These are phyloP conservation scores for Globisporangium echinulatum DNA, from an alignment of 352 stramenopile species.

Conservation along the genomic window DNA sequence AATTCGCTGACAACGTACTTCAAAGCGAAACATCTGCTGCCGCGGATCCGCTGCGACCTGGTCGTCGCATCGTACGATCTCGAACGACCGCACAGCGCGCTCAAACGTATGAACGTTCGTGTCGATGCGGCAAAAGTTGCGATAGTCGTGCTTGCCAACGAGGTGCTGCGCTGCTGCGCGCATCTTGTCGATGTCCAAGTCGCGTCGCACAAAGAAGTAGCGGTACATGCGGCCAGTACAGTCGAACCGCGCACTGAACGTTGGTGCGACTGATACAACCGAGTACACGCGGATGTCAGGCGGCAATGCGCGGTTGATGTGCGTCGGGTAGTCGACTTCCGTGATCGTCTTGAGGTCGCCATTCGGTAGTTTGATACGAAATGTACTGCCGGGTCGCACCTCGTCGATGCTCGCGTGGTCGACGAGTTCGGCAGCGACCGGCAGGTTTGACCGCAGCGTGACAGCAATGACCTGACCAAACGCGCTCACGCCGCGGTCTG, in stretches of 20 bases:
- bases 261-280: slow-evolving; percentile 60
- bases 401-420: slow-evolving; percentile 62
- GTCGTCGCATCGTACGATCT: slow-evolving; percentile 71
- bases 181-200: slow-evolving; percentile 85
- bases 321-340: slow-evolving; percentile 95
- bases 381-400: slow-evolving; percentile 48
- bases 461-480: slow-evolving; percentile 78
- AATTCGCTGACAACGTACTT: slow-evolving; percentile 23
- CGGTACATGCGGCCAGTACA: slow-evolving; percentile 92
- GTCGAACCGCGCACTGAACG: slow-evolving; percentile 96
- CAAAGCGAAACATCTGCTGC: slow-evolving; percentile 67
- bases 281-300: slow-evolving; percentile 79
- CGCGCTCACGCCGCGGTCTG: slow-evolving; percentile 93
- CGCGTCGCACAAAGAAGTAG: slow-evolving; percentile 93
- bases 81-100: slow-evolving; percentile 70
- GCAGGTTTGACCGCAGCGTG: slow-evolving; percentile 71
- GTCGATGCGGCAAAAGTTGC: slow-evolving; percentile 99
- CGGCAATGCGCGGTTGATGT: slow-evolving; percentile 96
- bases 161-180: slow-evolving; percentile 76
- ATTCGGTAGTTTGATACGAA: slow-evolving; percentile 48
- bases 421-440: slow-evolving; percentile 51
- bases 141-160: slow-evolving; percentile 96
- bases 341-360: slow-evolving; percentile 65
- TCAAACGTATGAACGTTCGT: slow-evolving; percentile 95
- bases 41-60: slow-evolving; percentile 25